Evolutionary conservation across 805 yeast genomes (phyloP), one percentile per base, ranked within the genome.

Genomic region (Yarrowia sp.): DNA sequence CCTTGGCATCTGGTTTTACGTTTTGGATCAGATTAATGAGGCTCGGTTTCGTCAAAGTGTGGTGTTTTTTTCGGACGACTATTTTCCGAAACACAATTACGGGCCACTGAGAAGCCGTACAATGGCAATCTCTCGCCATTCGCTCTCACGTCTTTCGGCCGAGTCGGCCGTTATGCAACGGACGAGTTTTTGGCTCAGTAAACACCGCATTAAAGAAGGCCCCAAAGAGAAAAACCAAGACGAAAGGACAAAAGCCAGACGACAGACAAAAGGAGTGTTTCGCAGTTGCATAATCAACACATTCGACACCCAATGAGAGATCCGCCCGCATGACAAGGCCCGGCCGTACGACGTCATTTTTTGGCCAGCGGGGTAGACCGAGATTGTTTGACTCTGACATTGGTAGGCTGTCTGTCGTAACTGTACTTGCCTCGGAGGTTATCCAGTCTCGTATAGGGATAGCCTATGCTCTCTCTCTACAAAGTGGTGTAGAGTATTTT

Each of bases 341-440:
- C 10, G 38, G 8, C 38, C 13, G 38, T 9, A 17, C 47, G 10
- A 17, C 47, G 24, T 43, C 24, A 43, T 20, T 20, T 20, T 19
- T 17, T 10, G 38, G 13, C 17, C 38, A 39, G 46, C 20, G 44
- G 46, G 61, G 46, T 10, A 40, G 12, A 14, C 39, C 36, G 39
- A 49, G 30, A 20, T 44, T 20, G 9, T 52, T 55, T 55, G 46
- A 20, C 61, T 55, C 46, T 55, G 61, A 40, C 61, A 39, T 2
- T 24, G 12, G 46, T 39, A 20, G 61, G 15, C 61, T 53, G 12
- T 20, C 46, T 15, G 36, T 39, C 44, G 42, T 55, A 55, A 55
- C 61, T 55, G 20, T 55, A 55, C 61, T 55, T 39, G 61, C 61
- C 61, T n/a, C 61, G 61, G 46, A 55, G 61, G 24, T 53, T 20